phyloP scores from a whole-genome alignment of 2,329 filamentous ascomycete species.

The Teratosphaeria zuluensis region DNA sequence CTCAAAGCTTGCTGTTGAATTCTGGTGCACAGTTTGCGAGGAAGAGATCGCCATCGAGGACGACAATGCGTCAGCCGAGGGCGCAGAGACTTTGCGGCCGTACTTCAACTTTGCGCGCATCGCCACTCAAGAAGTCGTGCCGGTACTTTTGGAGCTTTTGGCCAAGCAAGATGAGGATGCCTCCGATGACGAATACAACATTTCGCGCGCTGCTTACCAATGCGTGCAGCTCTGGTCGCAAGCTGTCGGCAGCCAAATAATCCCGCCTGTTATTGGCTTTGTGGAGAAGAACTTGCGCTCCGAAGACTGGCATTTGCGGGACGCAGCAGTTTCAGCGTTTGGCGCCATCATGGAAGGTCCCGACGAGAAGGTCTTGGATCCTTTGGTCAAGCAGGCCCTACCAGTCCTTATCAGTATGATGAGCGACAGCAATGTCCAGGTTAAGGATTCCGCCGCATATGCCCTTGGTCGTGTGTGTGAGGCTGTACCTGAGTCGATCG shows the following conservation, averaged over 20 bases:
- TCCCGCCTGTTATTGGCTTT: conserved; percentile 77
- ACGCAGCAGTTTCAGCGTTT: conserved; percentile 93
- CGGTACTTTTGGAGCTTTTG: conserved; percentile 76
- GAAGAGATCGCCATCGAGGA: conserved; percentile 98
- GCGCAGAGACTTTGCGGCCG: conserved; percentile 71
- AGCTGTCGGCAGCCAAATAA: conserved; percentile 75
- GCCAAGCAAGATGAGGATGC: conserved; percentile 98
- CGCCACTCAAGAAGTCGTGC: conserved; percentile 87
- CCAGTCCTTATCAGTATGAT: conserved; percentile 87
- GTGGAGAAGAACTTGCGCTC: conserved; percentile 83
- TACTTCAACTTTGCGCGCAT: conserved; percentile 95
- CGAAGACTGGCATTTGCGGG: conserved; percentile 89
- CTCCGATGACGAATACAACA: conserved; percentile 92
- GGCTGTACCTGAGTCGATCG: conserved; percentile 82
- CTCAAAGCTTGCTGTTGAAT: conserved; percentile 93
- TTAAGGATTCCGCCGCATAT: conserved; percentile 93
- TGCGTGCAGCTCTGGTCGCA: conserved; percentile 92
- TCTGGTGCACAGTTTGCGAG: conserved; percentile 99
- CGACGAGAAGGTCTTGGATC: conserved; percentile 82
- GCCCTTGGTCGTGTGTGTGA: conserved; percentile 94
- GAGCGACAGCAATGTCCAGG: conserved; percentile 78
- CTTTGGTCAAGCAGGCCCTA: conserved; percentile 90
- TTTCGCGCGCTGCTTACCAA: conserved; percentile 90
- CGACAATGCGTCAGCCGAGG: conserved; percentile 67
- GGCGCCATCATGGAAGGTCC: conserved; percentile 98